A percentile compares a stretch with the other conserved stretches of the same genome.
Conservation (phyloP, 345 rosid species). For the Rhizophora apiculata region DNA sequence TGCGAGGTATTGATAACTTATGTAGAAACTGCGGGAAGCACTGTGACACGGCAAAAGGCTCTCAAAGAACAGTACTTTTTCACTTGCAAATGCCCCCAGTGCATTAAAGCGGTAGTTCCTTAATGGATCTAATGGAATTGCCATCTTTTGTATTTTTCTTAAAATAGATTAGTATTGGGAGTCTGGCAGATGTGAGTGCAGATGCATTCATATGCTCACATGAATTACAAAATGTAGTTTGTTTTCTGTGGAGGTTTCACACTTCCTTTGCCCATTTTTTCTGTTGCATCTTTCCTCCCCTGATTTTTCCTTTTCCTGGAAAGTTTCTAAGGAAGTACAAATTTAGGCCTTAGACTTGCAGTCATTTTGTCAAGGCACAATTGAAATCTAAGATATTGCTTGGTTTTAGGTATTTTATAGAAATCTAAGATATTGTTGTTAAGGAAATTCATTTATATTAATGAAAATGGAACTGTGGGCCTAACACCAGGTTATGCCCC, state of each 20-base stretch:
- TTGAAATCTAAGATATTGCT: background rate
- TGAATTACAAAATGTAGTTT: no score
- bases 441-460: background rate
- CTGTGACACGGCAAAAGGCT: slow-evolving; percentile 74
- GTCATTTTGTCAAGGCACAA: no score
- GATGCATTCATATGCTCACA: no score
- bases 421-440: background rate
- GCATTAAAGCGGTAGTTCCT: slow-evolving; percentile 60
- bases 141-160: background rate
- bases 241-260: no score
- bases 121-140: background rate
- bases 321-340: no score
- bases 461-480: background rate
- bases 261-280: no score
- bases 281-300: background rate
- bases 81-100: slow-evolving; percentile 64
- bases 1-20: slow-evolving; percentile 73
- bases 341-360: background rate
- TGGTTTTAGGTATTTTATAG: background rate
- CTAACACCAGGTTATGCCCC: background rate
- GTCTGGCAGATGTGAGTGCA: no score
- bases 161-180: no score
- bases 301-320: background rate
- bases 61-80: slow-evolving; percentile 86
- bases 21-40: slow-evolving; percentile 92